A percentile compares a stretch with the other conserved stretches of the same genome.
These are phyloP conservation scores for Phytophthora chlamydospora DNA, from an alignment of 352 stramenopile genomes.

Conservation along the genomic window DNA sequence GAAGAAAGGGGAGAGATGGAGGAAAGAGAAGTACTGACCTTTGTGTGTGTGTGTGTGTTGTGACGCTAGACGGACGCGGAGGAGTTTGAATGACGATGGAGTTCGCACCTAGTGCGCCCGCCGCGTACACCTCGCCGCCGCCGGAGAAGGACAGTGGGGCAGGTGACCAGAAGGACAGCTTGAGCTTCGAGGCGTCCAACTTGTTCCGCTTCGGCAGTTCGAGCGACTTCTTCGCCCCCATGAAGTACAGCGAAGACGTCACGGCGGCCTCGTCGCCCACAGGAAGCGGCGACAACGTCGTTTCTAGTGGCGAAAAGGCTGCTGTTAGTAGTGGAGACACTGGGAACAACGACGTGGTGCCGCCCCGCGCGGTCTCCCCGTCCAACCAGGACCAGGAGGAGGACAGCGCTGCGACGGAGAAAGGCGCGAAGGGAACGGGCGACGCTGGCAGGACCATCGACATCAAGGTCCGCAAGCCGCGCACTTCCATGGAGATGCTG, in stretches of 20 bases:
- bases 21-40: constrained; percentile 2
- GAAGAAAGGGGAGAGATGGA: neutral
- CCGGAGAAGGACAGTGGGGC: constrained; percentile 13
- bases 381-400: constrained; percentile 50
- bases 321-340: neutral
- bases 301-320: no score
- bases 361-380: constrained; percentile 38
- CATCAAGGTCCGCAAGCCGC: constrained; percentile 28
- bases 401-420: neutral
- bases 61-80: neutral
- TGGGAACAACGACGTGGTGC: constrained; percentile 41
- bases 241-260: constrained; percentile 55
- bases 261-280: constrained; percentile 17
- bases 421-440: constrained; percentile 5
- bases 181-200: constrained; percentile 52
- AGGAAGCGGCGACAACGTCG: constrained; percentile 15
- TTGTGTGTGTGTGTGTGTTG: neutral
- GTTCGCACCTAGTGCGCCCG: constrained; percentile 26
- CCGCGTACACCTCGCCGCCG: constrained; percentile 14
- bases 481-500: constrained; percentile 34
- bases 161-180: constrained; percentile 13
- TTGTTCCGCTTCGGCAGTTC: constrained; percentile 56
- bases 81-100: constrained; percentile 37
- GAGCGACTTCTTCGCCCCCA: constrained; percentile 53
- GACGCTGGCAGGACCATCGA: constrained; percentile 10